Conservation (phyloP, 257 asterid genomes). For the Oldenlandia corymbosa region DNA sequence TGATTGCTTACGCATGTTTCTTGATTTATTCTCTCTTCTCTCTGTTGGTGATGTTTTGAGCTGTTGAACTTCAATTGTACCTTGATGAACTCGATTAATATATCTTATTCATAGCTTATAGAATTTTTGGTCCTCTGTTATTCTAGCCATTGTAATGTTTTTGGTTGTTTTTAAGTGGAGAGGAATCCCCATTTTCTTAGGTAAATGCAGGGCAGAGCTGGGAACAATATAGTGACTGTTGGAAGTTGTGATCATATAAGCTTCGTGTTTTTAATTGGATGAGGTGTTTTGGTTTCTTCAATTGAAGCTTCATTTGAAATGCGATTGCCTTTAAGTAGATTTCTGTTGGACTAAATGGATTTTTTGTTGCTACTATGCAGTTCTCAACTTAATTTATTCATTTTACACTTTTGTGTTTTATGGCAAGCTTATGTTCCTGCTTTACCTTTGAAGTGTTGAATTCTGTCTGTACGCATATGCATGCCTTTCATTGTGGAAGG, state of each 20-base stretch:
- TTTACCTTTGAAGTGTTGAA: neutral
- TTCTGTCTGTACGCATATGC: neutral
- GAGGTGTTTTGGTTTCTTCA: no score
- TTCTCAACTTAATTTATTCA: no score
- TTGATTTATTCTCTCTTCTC: constrained; percentile 81
- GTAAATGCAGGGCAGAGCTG: neutral
- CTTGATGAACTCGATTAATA: neutral
- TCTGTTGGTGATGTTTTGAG: constrained; percentile 61
- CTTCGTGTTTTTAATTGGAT: no score
- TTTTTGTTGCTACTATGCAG: neutral
- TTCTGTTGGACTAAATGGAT: neutral
- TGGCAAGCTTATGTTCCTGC: neutral
- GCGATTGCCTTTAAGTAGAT: neutral
- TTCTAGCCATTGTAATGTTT: neutral
- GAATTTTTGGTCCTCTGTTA: neutral
- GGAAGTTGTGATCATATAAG: no score
- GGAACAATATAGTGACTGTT: neutral
- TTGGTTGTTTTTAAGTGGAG: neutral
- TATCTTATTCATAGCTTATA: neutral
- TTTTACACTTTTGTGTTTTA: no score
- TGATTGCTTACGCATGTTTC: constrained; percentile 79
- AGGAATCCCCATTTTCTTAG: neutral
- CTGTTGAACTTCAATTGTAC: neutral
- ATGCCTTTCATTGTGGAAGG: neutral
- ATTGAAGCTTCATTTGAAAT: neutral